A percentile compares a stretch with the other conserved stretches of the same genome.
These are phyloP conservation scores for Erysimum cheiranthoides DNA, from an alignment of 345 rosid species.

Conservation along the genomic window DNA sequence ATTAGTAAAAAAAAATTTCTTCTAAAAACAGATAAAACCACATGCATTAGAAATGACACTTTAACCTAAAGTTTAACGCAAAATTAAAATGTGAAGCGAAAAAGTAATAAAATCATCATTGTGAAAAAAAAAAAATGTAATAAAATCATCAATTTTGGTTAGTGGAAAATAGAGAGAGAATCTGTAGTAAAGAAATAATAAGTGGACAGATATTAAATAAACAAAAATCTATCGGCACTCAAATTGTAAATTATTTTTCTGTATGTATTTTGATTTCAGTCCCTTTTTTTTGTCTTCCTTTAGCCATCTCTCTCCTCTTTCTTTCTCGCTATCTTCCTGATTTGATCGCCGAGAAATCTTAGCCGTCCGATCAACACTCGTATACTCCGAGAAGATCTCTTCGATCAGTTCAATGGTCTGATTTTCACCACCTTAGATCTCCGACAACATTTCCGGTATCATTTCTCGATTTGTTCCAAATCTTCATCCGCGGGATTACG, in stretches of 20 bases:
- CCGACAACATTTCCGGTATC: conserved; percentile 33
- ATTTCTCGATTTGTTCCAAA: background rate
- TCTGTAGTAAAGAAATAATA: background rate
- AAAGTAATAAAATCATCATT: too few species aligned
- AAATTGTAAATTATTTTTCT: background rate
- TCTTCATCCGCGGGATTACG: conserved; percentile 19
- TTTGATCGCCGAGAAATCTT: conserved; percentile 39
- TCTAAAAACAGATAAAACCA: too few species aligned
- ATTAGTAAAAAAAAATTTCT: too few species aligned
- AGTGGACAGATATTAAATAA: background rate
- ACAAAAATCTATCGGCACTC: background rate
- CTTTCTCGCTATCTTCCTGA: conserved; percentile 25
- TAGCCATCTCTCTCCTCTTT: conserved; percentile 23
- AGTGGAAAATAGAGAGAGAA: background rate
- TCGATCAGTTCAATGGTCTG: conserved; percentile 19
- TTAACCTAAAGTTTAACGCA: background rate
- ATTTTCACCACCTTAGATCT: conserved; percentile 40
- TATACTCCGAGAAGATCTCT: conserved; percentile 12
- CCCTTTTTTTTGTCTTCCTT: background rate
- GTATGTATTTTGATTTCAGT: conserved; percentile 25
- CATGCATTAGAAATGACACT: background rate
- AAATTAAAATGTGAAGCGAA: background rate
- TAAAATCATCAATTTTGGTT: too few species aligned
- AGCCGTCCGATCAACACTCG: conserved; percentile 30
- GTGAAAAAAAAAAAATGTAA: too few species aligned